Conservation (phyloP, 768 basidiomycete genomes). For the Tylopilus intermedius region DNA sequence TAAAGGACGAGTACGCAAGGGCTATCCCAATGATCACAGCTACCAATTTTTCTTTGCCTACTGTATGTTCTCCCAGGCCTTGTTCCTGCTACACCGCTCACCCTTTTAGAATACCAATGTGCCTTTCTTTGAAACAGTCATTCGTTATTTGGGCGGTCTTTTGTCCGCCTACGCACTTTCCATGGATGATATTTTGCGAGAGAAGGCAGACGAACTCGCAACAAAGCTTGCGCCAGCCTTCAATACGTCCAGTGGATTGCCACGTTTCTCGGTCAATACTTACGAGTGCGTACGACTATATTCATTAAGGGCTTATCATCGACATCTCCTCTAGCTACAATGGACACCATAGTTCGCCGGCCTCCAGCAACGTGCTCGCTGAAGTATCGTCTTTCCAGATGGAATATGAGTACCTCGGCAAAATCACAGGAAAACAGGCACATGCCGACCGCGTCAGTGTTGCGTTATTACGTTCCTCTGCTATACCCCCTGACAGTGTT, state of each 20-base stretch:
- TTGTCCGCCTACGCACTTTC: slow-evolving; percentile 80
- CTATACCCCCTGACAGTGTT: not conserved
- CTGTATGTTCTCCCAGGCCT: slow-evolving; percentile 29
- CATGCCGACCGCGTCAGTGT: slow-evolving; percentile 52
- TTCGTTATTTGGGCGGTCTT: slow-evolving; percentile 85
- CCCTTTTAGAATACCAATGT: slow-evolving; percentile 28
- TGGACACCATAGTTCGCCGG: slow-evolving; percentile 9
- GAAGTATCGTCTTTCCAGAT: slow-evolving; percentile 81
- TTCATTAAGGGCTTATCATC: not conserved
- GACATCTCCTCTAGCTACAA: slow-evolving; percentile 2
- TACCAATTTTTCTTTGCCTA: slow-evolving; percentile 44
- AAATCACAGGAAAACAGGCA: slow-evolving; percentile 64
- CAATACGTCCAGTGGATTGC: slow-evolving; percentile 63
- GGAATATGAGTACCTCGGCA: slow-evolving; percentile 81
- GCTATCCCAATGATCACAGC: slow-evolving; percentile 52
- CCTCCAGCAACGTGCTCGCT: slow-evolving; percentile 48
- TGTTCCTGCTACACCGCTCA: not conserved
- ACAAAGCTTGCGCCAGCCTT: slow-evolving; percentile 69
- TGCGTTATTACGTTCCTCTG: not conserved
- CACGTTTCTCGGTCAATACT: slow-evolving; percentile 67
- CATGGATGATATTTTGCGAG: slow-evolving; percentile 53
- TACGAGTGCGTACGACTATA: slow-evolving; percentile 37
- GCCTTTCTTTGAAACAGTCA: slow-evolving; percentile 82
- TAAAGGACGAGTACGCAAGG: slow-evolving; percentile 63
- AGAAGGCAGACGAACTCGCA: slow-evolving; percentile 75